Base-by-base conservation (phyloP, 129 eudicot species). In the Tagetes erecta region DNA sequence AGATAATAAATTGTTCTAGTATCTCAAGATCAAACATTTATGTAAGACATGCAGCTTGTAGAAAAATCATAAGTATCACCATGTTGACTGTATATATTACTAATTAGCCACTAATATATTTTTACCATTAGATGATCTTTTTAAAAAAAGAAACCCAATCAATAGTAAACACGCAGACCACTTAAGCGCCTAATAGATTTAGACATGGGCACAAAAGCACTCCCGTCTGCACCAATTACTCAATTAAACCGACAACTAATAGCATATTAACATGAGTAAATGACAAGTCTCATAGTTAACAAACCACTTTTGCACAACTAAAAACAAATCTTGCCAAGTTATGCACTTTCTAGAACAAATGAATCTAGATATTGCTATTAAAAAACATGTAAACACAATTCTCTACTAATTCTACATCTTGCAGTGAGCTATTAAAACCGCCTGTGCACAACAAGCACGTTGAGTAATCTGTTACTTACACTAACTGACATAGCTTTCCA, bases 401-500 rank as follows among this genome's bases (percentile, higher is more conserved):
- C 27, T 20, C 27, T 20, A 20, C 27, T 20, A 56, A 56, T 7
- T 30, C 63, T 52, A 52, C 58, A 30, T 52, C 14, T 52, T 3
- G 1, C 3, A 13, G 30, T 52, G 2, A 56, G 30, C 10, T 6
- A 36, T 56, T 2, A 56, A 56, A 36, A 6, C 30, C 4, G n/a
- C 52, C 13, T 56, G 36, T 56, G 10, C 3, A 56, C 27, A 56
- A 11, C 1, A 6, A 56, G 30, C 11, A 56, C 31, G 38, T 2
- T 57, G 36, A 57, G 31, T 1, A 57, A 1, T 34, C 2, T 14
- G 40, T 7, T 13, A 81, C 79, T 83, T 80, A 92, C 98, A 67
- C 80, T 66, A 4, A 63, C 87, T 4, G 86, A 64, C 89, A 92
- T 30, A 3, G 85, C 70, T 79, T 90, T 89, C 98, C 98, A 92